These are phyloP conservation scores for Spathaspora arborariae DNA, from an alignment of 805 yeast species.

Conservation along the genomic window DNA sequence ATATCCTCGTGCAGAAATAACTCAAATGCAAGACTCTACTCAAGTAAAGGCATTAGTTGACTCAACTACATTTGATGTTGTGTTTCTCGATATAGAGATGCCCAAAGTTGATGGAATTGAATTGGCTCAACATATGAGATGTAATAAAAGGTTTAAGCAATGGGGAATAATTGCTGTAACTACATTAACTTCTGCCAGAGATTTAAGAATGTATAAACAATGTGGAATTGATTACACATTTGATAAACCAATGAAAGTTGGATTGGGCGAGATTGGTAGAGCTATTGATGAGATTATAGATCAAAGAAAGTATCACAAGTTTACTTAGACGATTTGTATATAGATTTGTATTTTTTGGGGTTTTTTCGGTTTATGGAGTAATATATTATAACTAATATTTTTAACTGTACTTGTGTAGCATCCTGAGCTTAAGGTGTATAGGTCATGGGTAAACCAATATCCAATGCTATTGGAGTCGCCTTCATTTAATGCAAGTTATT, in stretches of 20 bases:
- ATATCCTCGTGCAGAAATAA: conserved; percentile 29
- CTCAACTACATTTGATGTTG: conserved; percentile 21
- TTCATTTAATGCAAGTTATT: too few species aligned
- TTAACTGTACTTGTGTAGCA: not conserved
- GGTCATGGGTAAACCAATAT: not conserved
- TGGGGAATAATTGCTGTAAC: conserved; percentile 41
- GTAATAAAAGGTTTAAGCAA: conserved; percentile 9
- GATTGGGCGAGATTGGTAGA: conserved; percentile 9
- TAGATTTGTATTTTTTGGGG: not conserved
- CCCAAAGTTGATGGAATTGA: conserved; percentile 39
- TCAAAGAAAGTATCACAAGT: conserved; percentile 1
- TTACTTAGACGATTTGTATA: not conserved
- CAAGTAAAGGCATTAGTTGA: conserved; percentile 19
- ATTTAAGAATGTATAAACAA: conserved; percentile 25
- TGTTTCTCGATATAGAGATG: conserved; percentile 45
- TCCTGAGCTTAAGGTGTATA: not conserved
- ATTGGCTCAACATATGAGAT: conserved; percentile 19
- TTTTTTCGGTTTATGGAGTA: not conserved
- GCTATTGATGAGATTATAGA: conserved; percentile 8
- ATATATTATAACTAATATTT: not conserved
- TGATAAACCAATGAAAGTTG: conserved; percentile 34
- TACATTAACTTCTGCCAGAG: conserved; percentile 25
- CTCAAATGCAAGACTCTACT: conserved; percentile 27
- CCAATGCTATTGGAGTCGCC: not conserved
- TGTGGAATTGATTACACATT: conserved; percentile 41